These are phyloP conservation scores for Trichoderma atrobrunneum DNA, from an alignment of 2,329 filamentous ascomycete species.

Conservation along the genomic window DNA sequence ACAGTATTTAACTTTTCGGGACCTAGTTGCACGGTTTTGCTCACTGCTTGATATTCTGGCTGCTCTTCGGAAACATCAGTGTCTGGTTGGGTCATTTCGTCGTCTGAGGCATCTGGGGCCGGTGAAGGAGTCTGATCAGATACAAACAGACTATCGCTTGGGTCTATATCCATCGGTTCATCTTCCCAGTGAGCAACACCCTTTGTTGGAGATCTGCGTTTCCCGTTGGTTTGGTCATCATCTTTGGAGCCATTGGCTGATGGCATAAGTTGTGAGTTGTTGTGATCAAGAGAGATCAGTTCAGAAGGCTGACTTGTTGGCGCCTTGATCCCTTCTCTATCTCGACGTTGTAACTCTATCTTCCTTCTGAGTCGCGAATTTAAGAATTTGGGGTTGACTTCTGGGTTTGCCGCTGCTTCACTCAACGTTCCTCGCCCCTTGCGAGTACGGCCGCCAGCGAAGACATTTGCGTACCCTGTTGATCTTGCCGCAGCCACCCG, in stretches of 20 bases:
- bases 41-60: not conserved
- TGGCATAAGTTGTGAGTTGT: not conserved
- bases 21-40: constrained; percentile 22
- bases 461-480: constrained; percentile 40
- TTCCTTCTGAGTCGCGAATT: constrained; percentile 36
- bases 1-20: not conserved
- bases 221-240: not conserved
- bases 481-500: not conserved
- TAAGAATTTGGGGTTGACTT: constrained; percentile 42
- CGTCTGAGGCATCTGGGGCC: not conserved
- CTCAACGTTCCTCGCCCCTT: constrained; percentile 38
- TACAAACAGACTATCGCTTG: constrained; percentile 28
- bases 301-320: constrained; percentile 35
- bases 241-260: not conserved
- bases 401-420: constrained; percentile 41
- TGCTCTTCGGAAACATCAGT: not conserved
- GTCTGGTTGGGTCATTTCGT: not conserved
- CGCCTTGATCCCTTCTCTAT: constrained; percentile 41
- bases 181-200: constrained; percentile 27
- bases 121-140: not conserved
- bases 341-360: constrained; percentile 42
- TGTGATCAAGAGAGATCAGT: constrained; percentile 31
- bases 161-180: constrained; percentile 24
- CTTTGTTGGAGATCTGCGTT: not conserved
- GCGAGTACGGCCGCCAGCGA: constrained; percentile 41